These are phyloP conservation scores for Cutaneotrichosporon sp. DNA, from an alignment of 1,284 basidiomycete genomes.

Conservation along the genomic window DNA sequence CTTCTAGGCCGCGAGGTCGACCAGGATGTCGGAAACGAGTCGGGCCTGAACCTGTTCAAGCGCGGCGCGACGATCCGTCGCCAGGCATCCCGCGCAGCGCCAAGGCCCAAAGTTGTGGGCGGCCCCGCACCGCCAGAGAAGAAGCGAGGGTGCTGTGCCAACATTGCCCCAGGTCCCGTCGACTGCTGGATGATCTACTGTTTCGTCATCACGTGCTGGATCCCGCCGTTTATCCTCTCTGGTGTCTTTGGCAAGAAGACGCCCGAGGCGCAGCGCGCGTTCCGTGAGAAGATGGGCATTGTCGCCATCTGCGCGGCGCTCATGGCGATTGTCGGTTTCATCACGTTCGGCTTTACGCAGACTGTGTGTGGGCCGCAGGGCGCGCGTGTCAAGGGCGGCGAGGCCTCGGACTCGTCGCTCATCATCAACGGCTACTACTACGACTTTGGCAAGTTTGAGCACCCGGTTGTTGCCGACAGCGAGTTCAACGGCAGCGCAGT, in stretches of 20 bases:
- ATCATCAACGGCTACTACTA: conserved; percentile 92
- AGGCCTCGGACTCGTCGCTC: conserved; percentile 72
- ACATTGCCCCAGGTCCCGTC: conserved; percentile 72
- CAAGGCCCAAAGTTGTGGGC: conserved; percentile 25
- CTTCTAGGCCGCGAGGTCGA: conserved; percentile 81
- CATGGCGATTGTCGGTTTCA: conserved; percentile 92
- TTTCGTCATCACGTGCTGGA: conserved; percentile 74
- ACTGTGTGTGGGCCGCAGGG: conserved; percentile 83
- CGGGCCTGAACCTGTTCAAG: conserved; percentile 79
- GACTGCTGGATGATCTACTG: conserved; percentile 96
- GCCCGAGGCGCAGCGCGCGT: conserved; percentile 90
- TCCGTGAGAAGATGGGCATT: conserved; percentile 94
- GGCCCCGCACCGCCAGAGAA: conserved; percentile 11
- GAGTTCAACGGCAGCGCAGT: conserved; percentile 62
- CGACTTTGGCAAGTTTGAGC: conserved; percentile 78
- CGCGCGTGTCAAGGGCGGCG: conserved; percentile 67
- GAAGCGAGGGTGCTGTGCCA: conserved; percentile 20
- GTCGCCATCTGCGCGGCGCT: conserved; percentile 69
- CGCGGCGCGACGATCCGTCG: conserved; percentile 69
- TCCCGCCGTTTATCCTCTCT: conserved; percentile 67
- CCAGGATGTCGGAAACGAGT: conserved; percentile 77
- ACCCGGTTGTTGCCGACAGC: conserved; percentile 60
- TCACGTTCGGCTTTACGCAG: conserved; percentile 99
- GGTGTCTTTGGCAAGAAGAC: conserved; percentile 66
- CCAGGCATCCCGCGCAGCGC: conserved; percentile 56